phyloP scores from a whole-genome alignment of 1,139 yeast species.

The Diutina rugosa region DNA sequence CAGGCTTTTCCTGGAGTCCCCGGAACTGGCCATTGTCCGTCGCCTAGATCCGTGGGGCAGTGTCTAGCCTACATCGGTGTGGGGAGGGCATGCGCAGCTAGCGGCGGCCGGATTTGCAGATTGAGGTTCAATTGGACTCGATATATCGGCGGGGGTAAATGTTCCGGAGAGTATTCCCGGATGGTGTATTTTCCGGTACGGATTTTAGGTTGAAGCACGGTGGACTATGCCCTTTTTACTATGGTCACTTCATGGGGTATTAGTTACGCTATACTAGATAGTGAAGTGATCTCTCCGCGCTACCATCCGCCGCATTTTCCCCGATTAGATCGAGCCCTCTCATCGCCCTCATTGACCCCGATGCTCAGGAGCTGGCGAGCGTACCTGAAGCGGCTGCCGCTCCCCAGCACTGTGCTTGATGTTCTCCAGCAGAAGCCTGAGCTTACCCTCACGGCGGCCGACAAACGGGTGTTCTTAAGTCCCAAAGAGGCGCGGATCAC shows the following conservation, averaged over 20 bases:
- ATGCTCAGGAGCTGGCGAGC: background rate
- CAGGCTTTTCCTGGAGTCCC: too few relatives aligned
- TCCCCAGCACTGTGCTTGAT: background rate
- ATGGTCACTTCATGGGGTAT: too few relatives aligned
- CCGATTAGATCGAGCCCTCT: background rate
- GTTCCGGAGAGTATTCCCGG: too few relatives aligned
- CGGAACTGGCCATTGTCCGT: background rate
- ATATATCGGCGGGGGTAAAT: background rate
- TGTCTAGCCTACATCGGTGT: background rate
- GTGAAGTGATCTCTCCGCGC: background rate
- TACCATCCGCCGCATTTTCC: background rate
- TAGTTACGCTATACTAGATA: background rate
- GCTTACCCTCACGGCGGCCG: background rate
- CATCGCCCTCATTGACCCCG: background rate
- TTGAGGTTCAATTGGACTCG: background rate
- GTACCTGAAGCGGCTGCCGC: background rate
- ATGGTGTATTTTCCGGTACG: too few relatives aligned
- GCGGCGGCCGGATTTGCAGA: background rate
- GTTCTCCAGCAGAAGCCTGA: background rate
- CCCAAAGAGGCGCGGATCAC: background rate
- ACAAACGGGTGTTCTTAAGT: background rate
- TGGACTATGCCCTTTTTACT: too few relatives aligned
- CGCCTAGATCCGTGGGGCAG: background rate
- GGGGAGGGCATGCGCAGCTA: background rate
- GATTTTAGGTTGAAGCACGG: too few relatives aligned